Conservation (phyloP, 2,329 filamentous ascomycete species). For the Penicillium oxalicum region DNA sequence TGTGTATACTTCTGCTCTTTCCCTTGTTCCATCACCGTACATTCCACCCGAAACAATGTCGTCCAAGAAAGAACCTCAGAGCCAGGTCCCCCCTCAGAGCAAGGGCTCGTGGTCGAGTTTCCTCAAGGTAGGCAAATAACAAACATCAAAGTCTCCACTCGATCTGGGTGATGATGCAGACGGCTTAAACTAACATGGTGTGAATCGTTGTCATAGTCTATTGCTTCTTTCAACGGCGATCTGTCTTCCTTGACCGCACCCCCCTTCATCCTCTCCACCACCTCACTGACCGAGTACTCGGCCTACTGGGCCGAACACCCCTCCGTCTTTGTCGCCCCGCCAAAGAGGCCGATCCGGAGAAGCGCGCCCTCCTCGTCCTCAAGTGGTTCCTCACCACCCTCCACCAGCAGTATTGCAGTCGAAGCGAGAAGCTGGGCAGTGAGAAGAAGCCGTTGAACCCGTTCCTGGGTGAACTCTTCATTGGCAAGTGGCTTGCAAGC, state of each 20-base stretch:
- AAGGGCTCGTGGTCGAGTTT: conserved; percentile 45
- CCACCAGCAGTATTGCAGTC: conserved; percentile 72
- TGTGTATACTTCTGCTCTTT: not conserved
- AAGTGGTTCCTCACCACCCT: conserved; percentile 95
- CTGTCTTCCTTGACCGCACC: conserved; percentile 74
- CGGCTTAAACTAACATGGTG: too few species aligned
- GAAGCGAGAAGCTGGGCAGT: conserved; percentile 75
- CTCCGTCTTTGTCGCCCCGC: conserved; percentile 71
- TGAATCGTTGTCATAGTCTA: conserved; percentile 44
- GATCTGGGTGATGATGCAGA: too few species aligned
- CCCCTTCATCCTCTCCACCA: conserved; percentile 74
- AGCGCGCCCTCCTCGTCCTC: conserved; percentile 78
- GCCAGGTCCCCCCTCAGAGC: conserved; percentile 37
- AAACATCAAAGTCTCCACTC: too few species aligned
- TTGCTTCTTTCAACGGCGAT: conserved; percentile 76
- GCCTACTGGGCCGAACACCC: conserved; percentile 80
- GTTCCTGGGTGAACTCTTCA: conserved; percentile 88
- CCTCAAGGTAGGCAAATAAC: conserved; percentile 34
- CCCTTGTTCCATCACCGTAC: too few species aligned
- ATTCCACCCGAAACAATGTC: conserved; percentile 16
- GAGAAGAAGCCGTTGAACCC: conserved; percentile 98
- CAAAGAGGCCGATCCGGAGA: conserved; percentile 69
- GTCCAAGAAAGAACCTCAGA: conserved; percentile 37
- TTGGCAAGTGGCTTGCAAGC: conserved; percentile 71
- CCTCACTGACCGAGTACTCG: conserved; percentile 73